Evolutionary conservation across 1,284 basidiomycete species (phyloP).

Genomic region (Pseudozyma tsukubaensis): DNA sequence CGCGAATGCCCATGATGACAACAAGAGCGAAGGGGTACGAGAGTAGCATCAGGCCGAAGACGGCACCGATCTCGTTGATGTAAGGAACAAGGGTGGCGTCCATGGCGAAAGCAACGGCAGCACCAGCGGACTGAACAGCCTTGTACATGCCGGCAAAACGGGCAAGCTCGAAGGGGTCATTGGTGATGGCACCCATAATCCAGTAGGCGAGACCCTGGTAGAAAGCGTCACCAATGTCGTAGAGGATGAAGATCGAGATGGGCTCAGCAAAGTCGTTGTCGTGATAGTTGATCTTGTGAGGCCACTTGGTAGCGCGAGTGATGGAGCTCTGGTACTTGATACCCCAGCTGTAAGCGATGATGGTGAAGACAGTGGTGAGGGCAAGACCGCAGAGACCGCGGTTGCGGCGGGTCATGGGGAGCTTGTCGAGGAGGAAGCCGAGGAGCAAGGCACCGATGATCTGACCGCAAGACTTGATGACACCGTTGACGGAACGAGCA

Average conservation of each 20-base stretch:
- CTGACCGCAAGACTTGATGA: conserved; percentile 30
- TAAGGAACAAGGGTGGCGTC: conserved; percentile 38
- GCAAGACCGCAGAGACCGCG: conserved; percentile 27
- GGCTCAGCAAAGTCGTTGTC: conserved; percentile 34
- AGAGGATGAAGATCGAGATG: conserved; percentile 34
- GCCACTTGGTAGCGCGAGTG: conserved; percentile 37
- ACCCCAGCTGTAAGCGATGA: conserved; percentile 37
- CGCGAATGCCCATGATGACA: conserved; percentile 27
- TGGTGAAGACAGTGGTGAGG: conserved; percentile 23
- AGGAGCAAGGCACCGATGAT: conserved; percentile 33
- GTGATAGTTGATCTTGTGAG: conserved; percentile 32
- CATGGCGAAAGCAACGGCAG: conserved; percentile 49
- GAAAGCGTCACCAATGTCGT: conserved; percentile 39
- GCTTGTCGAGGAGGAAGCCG: conserved; percentile 45
- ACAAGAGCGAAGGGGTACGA: conserved; percentile 30
- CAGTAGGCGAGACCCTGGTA: conserved; percentile 51
- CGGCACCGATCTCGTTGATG: conserved; percentile 41
- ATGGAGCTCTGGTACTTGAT: conserved; percentile 42
- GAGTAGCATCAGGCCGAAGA: conserved; percentile 33
- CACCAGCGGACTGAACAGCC: conserved; percentile 55
- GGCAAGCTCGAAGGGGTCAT: conserved; percentile 60
- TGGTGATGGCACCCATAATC: conserved; percentile 58
- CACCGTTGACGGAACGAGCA: conserved; percentile 30
- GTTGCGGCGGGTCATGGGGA: conserved; percentile 35
- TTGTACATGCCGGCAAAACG: conserved; percentile 56